Evolutionary conservation across 179 eudicot genomes (phyloP), one percentile per base, ranked within the genome.

Genomic region (Corrigiola litoralis): DNA sequence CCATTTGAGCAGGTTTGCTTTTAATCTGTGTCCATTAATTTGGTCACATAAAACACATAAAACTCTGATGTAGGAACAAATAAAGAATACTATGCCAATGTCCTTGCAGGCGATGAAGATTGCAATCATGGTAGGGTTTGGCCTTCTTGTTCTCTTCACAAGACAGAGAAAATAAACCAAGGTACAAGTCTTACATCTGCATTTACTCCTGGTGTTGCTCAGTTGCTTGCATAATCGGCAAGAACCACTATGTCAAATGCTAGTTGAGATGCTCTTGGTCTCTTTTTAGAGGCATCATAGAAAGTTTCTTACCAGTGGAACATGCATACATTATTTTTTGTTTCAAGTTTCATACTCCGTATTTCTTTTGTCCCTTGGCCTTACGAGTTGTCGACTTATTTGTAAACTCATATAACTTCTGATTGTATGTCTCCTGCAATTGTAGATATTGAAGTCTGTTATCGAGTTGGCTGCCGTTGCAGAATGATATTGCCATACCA

Each of bases 1-100:
- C 79, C 77, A 58, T 10, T 77, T 56, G 75, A 82, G 67, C 84
- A 84, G 86, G 89, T 84, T 46, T 70, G 47, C 23, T 59, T 66
- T 21, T n/a, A n/a, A n/a, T n/a, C n/a, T n/a, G n/a, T n/a, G n/a
- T n/a, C n/a, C n/a, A n/a, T n/a, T n/a, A n/a, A n/a, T n/a, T n/a
- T n/a, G n/a, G n/a, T n/a, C n/a, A n/a, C n/a, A n/a, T n/a, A n/a
- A n/a, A n/a, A n/a, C n/a, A 36, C 58, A 33, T 44, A 64, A 57
- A 34, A 21, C 24, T 41, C 31, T 52, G 33, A n/a, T n/a, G 20
- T 20, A 18, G 33, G 18, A 12, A 34, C 29, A 69, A 9, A 34
- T 61, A 53, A 49, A 46, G 3, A 64, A 0, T 27, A 37, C 27
- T 67, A 2, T 44, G 12, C 20, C 24, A 6, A 14, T 23, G 4